Evolutionary conservation across 306 rosid genomes (phyloP), one percentile per base, ranked within the genome.

Genomic region (Astragalus glycyphyllos): DNA sequence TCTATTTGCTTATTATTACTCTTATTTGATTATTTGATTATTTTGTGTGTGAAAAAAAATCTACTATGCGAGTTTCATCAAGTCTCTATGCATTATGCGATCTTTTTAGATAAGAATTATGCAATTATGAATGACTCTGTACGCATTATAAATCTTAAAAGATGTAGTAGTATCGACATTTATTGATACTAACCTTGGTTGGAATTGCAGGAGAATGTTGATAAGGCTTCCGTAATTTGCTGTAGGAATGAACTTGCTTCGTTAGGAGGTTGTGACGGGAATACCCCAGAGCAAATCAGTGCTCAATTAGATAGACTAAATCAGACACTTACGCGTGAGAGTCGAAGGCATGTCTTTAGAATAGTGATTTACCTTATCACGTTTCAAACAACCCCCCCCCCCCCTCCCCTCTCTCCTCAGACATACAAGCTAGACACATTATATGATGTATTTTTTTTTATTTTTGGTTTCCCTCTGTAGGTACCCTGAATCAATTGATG

Each of bases 171-270:
- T 46, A 62, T 53, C 46, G 35, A 69, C 45, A 44, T 32, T 66
- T 54, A 58, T 77, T 78, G 46, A 73, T 64, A 74, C 71, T 23
- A 59, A 38, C 45, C 49, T 13, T 69, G 69, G 72, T 60, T 57
- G 79, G 75, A 76, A 79, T 73, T 85, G 86, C 90, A 92, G 98
- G 93, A 81, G 13, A 75, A 67, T 49, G 62, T 60, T 63, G 77
- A 62, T 68, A 92, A 92, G 78, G 97, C 98, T 80, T 85, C 97
- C 17, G 76, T 86, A 74, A 80, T 90, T 68, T 92, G 97, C 81
- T 77, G 86, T 17, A 86, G 82, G 87, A 61, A 69, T 55, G 97
- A 92, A 65, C 80, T 90, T 71, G 77, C 83, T 60, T 84, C 86
- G 15, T 73, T 85, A 41, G 91, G 90, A 68, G 90, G 82, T 55